Evolutionary conservation across 768 basidiomycete species (phyloP), one percentile per base, ranked within the genome.

Genomic region (Rhizopogon salebrosus): DNA sequence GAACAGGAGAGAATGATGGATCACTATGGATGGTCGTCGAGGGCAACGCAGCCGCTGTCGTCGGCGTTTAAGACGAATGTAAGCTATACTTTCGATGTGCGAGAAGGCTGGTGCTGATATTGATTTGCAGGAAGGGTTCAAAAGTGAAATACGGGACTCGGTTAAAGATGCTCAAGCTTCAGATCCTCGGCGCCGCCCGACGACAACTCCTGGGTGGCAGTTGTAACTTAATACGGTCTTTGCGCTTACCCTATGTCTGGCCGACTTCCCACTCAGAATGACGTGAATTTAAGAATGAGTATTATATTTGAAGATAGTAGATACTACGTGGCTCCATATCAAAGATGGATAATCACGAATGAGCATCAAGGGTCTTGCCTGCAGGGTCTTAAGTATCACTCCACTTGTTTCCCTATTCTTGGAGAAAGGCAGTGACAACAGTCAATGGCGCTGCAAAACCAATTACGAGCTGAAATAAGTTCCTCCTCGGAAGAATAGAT

Each of bases 11-110:
- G 55, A 59, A 76, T 80, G 72, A 59, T 76, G 62, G 58, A 55
- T 26, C 72, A 80, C 49, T 83, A 70, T 60, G 66, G 69, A 0
- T 85, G 83, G 84, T 72, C 74, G 0, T 80, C 69, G 67, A 70
- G 75, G 37, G 75, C 78, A 49, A 76, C 77, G 18, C 58, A 69
- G 13, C 73, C 78, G 2, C 68, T 85, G 39, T 55, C 67, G 35
- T 62, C 71, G 0, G 64, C 65, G 4, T 81, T 73, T 58, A 60
- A 69, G 34, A 60, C 62, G 27, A 72, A 77, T 55, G 79, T 82
- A 57, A 56, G 77, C 64, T 48, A 34, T 49, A 13, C 13, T 18
- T 16, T 6, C 27, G 14, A 34, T 23, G 26, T 22, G 24, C 13
- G 22, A 51, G 26, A 27, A 8, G n/a, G 9, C 14, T 38, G 16